Percentiles rank a stretch among this genome's conserved stretches.
Conservation (phyloP, 176 grass and related monocot species). For the Melocanna baccifera region DNA sequence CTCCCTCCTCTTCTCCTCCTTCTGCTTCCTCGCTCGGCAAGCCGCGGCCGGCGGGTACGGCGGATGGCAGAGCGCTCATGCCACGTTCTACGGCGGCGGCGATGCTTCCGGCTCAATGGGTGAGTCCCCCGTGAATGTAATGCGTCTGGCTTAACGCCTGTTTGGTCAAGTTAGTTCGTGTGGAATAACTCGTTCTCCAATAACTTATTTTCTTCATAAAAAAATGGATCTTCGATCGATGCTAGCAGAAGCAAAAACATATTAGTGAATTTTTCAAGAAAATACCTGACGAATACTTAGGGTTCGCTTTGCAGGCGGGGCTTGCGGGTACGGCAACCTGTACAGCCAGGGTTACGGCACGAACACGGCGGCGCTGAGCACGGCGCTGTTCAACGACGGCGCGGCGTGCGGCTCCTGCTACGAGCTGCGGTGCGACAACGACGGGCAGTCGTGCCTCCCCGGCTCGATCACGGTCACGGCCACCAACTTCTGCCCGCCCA, state of each 20-base stretch:
- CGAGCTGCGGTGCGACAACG: conserved; percentile 55
- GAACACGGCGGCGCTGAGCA: conserved; percentile 91
- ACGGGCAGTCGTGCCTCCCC: conserved; percentile 33
- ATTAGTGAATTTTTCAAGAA: neutral
- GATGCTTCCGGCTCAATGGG: conserved; percentile 95
- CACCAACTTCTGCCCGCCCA: conserved; percentile 64
- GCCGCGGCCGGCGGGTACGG: conserved; percentile 42
- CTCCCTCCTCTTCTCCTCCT: conserved; percentile 20
- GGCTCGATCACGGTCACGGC: conserved; percentile 54
- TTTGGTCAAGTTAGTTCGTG: neutral
- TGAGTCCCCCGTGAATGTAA: conserved; percentile 13
- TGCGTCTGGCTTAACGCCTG: neutral
- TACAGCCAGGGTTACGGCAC: conserved; percentile 90
- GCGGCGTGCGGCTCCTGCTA: conserved; percentile 64
- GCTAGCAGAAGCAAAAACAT: neutral
- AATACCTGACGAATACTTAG: neutral
- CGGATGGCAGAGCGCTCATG: conserved; percentile 67
- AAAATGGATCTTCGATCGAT: neutral
- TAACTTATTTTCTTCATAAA: neutral
- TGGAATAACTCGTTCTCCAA: neutral
- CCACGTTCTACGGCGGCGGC: conserved; percentile 90
- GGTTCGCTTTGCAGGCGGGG: conserved; percentile 56
- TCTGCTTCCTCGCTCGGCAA: conserved; percentile 17
- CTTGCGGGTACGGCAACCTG: conserved; percentile 93
- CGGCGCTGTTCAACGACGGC: conserved; percentile 82